These are phyloP conservation scores for Ogataea chonburiensis DNA, from an alignment of 805 yeast genomes.

Conservation along the genomic window DNA sequence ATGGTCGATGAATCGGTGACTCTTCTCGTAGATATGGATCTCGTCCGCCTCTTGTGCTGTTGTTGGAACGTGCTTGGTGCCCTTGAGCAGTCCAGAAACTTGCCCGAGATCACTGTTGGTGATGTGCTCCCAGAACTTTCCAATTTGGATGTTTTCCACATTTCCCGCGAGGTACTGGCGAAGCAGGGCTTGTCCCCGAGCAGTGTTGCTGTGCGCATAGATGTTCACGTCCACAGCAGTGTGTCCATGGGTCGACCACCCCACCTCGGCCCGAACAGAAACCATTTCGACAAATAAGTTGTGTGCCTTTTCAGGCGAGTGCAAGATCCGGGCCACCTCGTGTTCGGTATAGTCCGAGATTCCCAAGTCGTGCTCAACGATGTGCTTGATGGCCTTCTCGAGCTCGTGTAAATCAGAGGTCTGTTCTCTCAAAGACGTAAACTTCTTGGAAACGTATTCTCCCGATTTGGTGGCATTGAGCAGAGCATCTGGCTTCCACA, in stretches of 20 bases:
- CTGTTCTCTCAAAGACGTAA: conserved; percentile 30
- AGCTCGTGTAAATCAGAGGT: conserved; percentile 22
- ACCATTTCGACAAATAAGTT: conserved; percentile 67
- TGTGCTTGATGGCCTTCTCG: conserved; percentile 49
- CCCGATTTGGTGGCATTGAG: conserved; percentile 73
- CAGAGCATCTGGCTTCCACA: conserved; percentile 83
- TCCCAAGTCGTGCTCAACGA: conserved; percentile 66
- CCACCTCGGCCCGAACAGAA: conserved; percentile 80
- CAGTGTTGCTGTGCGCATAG: conserved; percentile 70
- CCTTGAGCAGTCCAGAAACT: conserved; percentile 49
- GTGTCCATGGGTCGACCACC: conserved; percentile 98
- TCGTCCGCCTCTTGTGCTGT: conserved; percentile 12
- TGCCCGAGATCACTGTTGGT: conserved; percentile 46
- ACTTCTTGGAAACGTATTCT: conserved; percentile 56
- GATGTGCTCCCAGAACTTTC: conserved; percentile 62
- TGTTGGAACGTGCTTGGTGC: conserved; percentile 47
- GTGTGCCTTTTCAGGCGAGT: conserved; percentile 33
- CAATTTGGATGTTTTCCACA: conserved; percentile 85
- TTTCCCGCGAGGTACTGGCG: conserved; percentile 63
- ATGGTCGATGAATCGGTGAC: conserved; percentile 22
- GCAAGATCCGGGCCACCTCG: conserved; percentile 50
- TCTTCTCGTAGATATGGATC: conserved; percentile 9
- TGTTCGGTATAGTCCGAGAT: conserved; percentile 52
- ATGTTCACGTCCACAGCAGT: conserved; percentile 95
- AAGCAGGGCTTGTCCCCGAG: conserved; percentile 40